These are phyloP conservation scores for Salix koriyanagi DNA, from an alignment of 345 rosid species.

Conservation along the genomic window DNA sequence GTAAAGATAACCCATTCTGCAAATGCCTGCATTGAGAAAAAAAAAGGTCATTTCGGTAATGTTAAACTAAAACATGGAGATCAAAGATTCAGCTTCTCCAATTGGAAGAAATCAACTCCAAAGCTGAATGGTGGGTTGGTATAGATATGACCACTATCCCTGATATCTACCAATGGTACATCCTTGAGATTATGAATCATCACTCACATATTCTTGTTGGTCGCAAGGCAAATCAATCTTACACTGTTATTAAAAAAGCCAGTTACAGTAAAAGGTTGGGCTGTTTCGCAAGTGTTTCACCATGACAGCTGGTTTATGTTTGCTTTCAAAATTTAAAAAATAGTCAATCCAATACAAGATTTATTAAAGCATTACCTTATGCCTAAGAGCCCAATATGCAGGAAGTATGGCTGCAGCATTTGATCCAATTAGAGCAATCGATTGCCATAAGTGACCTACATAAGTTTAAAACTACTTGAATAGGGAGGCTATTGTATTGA, in stretches of 20 bases:
- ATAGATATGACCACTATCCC: neutral
- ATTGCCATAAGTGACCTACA: constrained; percentile 74
- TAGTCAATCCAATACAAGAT: neutral
- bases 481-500: constrained; percentile 8
- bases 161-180: neutral
- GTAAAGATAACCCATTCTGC: constrained; percentile 97
- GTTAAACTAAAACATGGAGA: neutral
- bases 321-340: neutral
- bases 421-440: constrained; percentile 78
- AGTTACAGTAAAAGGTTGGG: neutral
- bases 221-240: neutral
- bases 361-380: constrained; percentile 49
- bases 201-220: neutral
- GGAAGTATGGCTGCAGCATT: constrained; percentile 88
- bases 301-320: neutral
- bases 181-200: neutral
- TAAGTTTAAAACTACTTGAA: constrained; percentile 26
- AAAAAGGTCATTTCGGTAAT: constrained; percentile 2
- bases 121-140: neutral
- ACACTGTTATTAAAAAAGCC: neutral
- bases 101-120: constrained; percentile 2
- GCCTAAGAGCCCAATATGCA: constrained; percentile 79
- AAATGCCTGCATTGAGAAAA: constrained; percentile 56
- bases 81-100: neutral
- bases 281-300: neutral